A percentile compares a stretch with the other conserved stretches of the same genome.
These are phyloP conservation scores for Myxozyma neotropica DNA, from an alignment of 805 yeast species.

Conservation along the genomic window DNA sequence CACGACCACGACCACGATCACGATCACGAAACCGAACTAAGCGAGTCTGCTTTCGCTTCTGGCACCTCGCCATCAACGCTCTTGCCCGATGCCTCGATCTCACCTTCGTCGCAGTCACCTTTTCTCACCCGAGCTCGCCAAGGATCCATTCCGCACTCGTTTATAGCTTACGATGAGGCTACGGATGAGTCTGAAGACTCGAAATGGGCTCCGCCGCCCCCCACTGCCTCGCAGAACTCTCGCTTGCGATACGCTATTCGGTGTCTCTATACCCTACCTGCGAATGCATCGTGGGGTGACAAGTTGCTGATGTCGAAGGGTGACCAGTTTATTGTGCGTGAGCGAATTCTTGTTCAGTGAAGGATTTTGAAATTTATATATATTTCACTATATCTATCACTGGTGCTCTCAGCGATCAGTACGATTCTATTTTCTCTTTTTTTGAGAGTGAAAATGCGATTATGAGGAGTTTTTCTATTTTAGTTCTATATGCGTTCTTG, in stretches of 20 bases:
- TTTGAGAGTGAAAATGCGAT: neutral
- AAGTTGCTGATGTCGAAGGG: constrained; percentile 26
- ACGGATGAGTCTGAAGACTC: constrained; percentile 2
- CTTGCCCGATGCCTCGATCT: neutral
- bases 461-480: constrained; percentile 2
- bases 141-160: constrained; percentile 9
- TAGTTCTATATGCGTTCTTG: neutral
- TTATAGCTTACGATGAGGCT: constrained; percentile 5
- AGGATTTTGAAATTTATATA: neutral
- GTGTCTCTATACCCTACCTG: constrained; percentile 31
- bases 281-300: constrained; percentile 34
- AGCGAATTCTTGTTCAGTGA: constrained; percentile 16
- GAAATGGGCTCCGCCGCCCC: constrained; percentile 30
- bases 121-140: constrained; percentile 13
- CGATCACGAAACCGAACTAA: neutral
- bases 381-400: neutral
- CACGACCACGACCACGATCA: neutral
- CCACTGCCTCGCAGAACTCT: constrained; percentile 19
- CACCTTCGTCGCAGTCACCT: neutral
- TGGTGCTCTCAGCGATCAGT: neutral
- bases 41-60: neutral
- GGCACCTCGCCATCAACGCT: constrained; percentile 5
- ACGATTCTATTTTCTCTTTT: neutral
- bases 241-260: constrained; percentile 29
- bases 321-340: constrained; percentile 29